Conservation (phyloP, 177 flowering plant genomes). For the Telopea speciosissima region DNA sequence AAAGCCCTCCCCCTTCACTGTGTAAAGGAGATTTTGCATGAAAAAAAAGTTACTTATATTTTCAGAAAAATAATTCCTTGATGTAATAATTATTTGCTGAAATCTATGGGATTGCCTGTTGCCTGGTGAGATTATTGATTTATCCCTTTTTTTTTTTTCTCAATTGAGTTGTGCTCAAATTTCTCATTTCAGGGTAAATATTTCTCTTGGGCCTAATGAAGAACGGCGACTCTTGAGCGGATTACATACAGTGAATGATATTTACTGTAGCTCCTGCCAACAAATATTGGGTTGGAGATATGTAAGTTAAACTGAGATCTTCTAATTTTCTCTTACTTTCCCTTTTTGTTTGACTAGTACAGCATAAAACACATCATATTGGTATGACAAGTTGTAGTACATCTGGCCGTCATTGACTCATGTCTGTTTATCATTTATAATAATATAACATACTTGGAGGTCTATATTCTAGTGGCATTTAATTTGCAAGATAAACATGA, state of each 20-base stretch:
- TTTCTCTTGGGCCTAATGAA: constrained; percentile 31
- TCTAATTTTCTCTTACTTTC: not conserved
- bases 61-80: not conserved
- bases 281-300: constrained; percentile 45
- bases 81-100: not conserved
- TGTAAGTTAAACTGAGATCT: constrained; percentile 11
- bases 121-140: not conserved
- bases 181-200: constrained; percentile 27
- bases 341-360: not conserved
- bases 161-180: not conserved
- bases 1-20: too few relatives aligned
- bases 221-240: constrained; percentile 26
- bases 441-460: too few relatives aligned
- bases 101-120: not conserved
- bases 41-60: too few relatives aligned
- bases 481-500: too few relatives aligned
- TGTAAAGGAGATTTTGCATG: too few relatives aligned
- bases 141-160: not conserved
- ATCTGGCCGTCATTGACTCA: too few relatives aligned
- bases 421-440: too few relatives aligned
- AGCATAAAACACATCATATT: not conserved
- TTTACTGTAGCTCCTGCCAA: constrained; percentile 40
- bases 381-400: too few relatives aligned
- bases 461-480: too few relatives aligned
- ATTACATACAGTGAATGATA: constrained; percentile 34